Conservation (phyloP, 139 green algal species). For the Raphidocelis subcapitata region DNA sequence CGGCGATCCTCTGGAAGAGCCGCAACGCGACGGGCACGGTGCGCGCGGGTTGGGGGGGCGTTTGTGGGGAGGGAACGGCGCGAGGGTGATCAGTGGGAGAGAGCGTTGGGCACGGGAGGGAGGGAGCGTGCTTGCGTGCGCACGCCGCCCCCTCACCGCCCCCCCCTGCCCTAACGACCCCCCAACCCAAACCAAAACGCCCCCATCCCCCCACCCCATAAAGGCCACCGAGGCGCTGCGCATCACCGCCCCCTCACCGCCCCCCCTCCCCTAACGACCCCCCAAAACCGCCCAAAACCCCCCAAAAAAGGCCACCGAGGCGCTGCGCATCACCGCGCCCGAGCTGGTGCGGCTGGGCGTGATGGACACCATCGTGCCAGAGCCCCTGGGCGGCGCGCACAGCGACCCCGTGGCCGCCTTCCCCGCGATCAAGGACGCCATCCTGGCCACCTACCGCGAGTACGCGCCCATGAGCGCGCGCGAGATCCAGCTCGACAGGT, state of each 20-base stretch:
- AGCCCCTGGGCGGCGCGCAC: conserved; percentile 92
- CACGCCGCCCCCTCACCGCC: neutral
- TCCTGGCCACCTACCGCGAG: conserved; percentile 62
- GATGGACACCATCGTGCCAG: conserved; percentile 88
- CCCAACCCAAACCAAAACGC: neutral
- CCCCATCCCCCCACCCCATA: neutral
- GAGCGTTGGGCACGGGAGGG: too few relatives aligned
- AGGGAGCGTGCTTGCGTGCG: too few relatives aligned
- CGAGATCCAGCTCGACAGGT: conserved; percentile 82
- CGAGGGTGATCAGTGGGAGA: too few relatives aligned
- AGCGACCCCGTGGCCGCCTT: conserved; percentile 83
- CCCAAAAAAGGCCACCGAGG: conserved; percentile 77
- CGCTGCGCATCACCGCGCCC: conserved; percentile 86
- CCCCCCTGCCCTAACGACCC: neutral
- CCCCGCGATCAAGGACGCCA: conserved; percentile 79
- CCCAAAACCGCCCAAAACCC: neutral
- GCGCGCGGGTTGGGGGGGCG: too few relatives aligned
- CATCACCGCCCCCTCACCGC: too few relatives aligned
- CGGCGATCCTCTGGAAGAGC: conserved; percentile 96
- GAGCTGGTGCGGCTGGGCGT: conserved; percentile 85
- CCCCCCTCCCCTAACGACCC: too few relatives aligned
- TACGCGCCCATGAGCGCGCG: conserved; percentile 71
- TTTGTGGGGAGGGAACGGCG: too few relatives aligned
- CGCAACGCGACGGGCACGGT: conserved; percentile 68
- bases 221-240: too few relatives aligned